Evolutionary conservation across 1,284 basidiomycete species (phyloP).

Genomic region (Ustilago lituana): DNA sequence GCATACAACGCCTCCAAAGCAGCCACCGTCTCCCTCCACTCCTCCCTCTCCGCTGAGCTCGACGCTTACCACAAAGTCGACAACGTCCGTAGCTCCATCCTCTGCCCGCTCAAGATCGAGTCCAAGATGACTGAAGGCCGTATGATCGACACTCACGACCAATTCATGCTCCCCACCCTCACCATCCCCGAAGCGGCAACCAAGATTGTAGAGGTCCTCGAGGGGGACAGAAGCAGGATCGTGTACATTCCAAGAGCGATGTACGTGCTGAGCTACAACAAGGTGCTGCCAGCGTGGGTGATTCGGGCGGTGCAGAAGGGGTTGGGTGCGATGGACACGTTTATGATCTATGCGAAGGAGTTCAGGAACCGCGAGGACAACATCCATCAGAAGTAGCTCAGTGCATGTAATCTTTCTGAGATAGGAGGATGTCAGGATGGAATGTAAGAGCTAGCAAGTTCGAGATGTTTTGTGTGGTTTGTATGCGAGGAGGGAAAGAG

Average conservation of each 20-base stretch:
- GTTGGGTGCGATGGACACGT: conserved; percentile 36
- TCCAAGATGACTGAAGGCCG: conserved; percentile 53
- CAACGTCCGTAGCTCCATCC: conserved; percentile 46
- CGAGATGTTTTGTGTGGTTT: too few relatives aligned
- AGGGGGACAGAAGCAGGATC: conserved; percentile 38
- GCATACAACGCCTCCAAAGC: conserved; percentile 55
- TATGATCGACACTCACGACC: conserved; percentile 49
- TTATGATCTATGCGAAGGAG: conserved; percentile 39
- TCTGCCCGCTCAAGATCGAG: conserved; percentile 58
- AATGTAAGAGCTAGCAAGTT: conserved; percentile 40
- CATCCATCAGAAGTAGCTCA: conserved; percentile 23
- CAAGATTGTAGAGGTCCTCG: conserved; percentile 48
- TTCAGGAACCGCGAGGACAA: conserved; percentile 24
- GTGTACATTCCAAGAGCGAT: conserved; percentile 42
- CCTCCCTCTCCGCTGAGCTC: conserved; percentile 44
- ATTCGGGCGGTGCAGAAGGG: conserved; percentile 4
- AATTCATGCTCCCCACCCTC: conserved; percentile 50
- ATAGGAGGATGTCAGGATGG: too few relatives aligned
- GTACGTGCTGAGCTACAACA: conserved; percentile 39
- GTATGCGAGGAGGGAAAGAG: too few relatives aligned
- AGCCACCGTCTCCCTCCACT: conserved; percentile 43
- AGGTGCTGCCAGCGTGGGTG: conserved; percentile 38
- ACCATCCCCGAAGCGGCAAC: conserved; percentile 48
- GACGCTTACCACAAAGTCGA: conserved; percentile 51
- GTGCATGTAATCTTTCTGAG: conserved; percentile 34